Evolutionary conservation across 176 grass and related monocot genomes (phyloP).

Genomic region (Lolium multiflorum): DNA sequence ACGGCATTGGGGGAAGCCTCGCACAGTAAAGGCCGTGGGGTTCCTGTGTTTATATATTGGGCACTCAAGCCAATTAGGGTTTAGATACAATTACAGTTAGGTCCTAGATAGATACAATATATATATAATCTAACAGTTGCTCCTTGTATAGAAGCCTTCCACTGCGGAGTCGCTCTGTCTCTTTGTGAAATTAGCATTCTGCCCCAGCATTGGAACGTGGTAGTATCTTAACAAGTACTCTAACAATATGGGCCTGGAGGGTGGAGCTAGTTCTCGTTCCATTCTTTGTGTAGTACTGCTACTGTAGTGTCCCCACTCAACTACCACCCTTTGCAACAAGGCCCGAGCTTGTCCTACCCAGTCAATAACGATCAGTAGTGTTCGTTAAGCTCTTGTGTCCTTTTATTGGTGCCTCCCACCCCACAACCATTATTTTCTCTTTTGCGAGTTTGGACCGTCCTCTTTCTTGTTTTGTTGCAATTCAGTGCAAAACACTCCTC

Average conservation of each 20-base stretch:
- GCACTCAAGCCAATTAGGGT: too few species aligned
- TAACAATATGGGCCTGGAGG: too few species aligned
- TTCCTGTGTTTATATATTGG: too few species aligned
- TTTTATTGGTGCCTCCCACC: constrained; percentile 39
- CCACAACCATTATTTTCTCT: constrained; percentile 17
- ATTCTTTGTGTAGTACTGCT: constrained; percentile 19
- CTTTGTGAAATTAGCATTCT: not conserved
- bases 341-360: constrained; percentile 30
- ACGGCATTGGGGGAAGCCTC: too few species aligned
- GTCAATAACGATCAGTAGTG: constrained; percentile 25
- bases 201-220: not conserved
- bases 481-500: constrained; percentile 28
- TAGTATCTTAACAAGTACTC: constrained; percentile 10
- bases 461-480: constrained; percentile 28
- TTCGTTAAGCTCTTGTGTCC: constrained; percentile 27
- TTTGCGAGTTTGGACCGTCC: constrained; percentile 32
- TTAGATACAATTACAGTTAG: too few species aligned
- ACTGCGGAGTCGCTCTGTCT: not conserved
- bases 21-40: too few species aligned
- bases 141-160: not conserved
- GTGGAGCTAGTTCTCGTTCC: not conserved
- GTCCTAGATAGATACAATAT: too few species aligned
- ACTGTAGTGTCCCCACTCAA: constrained; percentile 21
- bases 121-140: too few species aligned
- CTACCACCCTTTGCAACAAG: constrained; percentile 37